Percentiles rank a stretch among this genome's conserved stretches.
Conservation (phyloP, 164 flowering plant genomes). For the Kalanchoe fedtschenkoi region DNA sequence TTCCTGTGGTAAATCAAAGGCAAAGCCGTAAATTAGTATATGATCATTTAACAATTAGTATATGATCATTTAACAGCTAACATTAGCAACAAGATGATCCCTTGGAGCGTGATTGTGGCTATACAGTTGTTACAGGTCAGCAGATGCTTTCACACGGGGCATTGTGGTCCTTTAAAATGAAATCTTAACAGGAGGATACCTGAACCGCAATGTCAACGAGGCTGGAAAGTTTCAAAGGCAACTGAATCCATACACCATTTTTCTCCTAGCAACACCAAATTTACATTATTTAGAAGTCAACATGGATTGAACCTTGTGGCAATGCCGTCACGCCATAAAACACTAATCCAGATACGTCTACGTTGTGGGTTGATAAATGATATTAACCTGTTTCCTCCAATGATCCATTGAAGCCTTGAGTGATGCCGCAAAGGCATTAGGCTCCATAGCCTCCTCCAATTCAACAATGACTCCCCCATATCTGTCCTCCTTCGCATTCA, state of each 20-base stretch:
- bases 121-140: neutral
- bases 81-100: neutral
- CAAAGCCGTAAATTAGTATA: neutral
- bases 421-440: constrained; percentile 16
- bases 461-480: constrained; percentile 37
- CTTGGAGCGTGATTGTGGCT: neutral
- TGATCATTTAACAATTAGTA: too few relatives aligned
- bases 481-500: constrained; percentile 18
- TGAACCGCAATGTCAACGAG: constrained; percentile 32
- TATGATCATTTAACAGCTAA: neutral
- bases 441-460: constrained; percentile 31
- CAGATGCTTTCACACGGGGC: neutral
- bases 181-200: constrained; percentile 16
- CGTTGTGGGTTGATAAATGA: neutral
- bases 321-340: neutral
- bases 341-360: too few relatives aligned
- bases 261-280: constrained; percentile 26
- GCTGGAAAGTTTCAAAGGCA: constrained; percentile 30
- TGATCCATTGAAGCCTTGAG: constrained; percentile 29
- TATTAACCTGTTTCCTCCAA: constrained; percentile 35
- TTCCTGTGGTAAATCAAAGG: constrained; percentile 18
- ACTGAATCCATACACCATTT: constrained; percentile 40
- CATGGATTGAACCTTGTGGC: neutral
- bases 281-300: neutral
- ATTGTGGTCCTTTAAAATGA: too few relatives aligned